Evolutionary conservation across 2,329 filamentous ascomycete genomes (phyloP).

Genomic region (Aphanocladium album): DNA sequence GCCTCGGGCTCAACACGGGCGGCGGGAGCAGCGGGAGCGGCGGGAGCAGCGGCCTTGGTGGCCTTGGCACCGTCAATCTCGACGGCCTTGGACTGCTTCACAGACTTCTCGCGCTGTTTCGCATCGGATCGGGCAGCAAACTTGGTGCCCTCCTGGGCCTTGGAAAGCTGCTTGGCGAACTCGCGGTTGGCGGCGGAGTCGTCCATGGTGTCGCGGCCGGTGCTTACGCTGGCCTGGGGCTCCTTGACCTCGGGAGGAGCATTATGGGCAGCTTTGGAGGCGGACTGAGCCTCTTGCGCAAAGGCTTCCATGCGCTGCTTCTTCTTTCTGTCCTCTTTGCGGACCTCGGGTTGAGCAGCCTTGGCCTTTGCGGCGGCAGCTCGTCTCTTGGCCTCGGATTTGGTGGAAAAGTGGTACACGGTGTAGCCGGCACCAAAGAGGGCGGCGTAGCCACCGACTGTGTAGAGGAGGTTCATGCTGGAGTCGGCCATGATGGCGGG

Average conservation of each 20-base stretch:
- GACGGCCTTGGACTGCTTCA: conserved; percentile 63
- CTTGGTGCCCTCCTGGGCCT: conserved; percentile 64
- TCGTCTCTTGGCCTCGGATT: conserved; percentile 27
- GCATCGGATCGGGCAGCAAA: conserved; percentile 49
- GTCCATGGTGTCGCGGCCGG: conserved; percentile 40
- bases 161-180: conserved; percentile 69
- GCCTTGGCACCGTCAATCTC: conserved; percentile 43
- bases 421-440: conserved; percentile 32
- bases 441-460: conserved; percentile 32
- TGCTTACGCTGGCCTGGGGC: conserved; percentile 18
- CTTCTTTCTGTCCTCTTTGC: conserved; percentile 40
- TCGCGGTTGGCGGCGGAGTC: conserved; percentile 65
- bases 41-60: conserved; percentile 54
- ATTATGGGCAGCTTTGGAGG: conserved; percentile 34
- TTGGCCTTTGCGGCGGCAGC: conserved; percentile 24
- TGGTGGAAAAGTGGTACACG: conserved; percentile 31
- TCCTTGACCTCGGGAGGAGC: conserved; percentile 26
- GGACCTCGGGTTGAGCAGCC: conserved; percentile 25
- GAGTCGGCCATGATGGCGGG: conserved; percentile 27
- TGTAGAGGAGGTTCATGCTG: conserved; percentile 32
- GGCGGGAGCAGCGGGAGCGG: not conserved
- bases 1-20: conserved; percentile 48
- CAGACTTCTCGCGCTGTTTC: conserved; percentile 62
- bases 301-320: conserved; percentile 42
- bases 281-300: conserved; percentile 31